Conservation (phyloP, 2,329 filamentous ascomycete genomes). For the Trichoderma arundinaceum region DNA sequence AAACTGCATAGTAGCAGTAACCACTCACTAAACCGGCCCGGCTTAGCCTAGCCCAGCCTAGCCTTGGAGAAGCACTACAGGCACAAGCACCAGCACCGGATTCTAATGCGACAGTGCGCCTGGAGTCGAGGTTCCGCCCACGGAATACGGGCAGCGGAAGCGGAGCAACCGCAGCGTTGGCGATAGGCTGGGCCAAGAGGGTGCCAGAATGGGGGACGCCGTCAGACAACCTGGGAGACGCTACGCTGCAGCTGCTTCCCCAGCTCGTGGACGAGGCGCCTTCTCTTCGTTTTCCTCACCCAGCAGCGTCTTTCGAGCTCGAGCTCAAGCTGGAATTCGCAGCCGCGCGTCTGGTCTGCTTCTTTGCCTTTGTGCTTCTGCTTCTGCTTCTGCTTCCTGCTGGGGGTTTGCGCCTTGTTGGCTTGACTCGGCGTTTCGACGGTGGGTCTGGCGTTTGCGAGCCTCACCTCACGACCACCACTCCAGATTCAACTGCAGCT, state of each 20-base stretch:
- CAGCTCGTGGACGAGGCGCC: background rate
- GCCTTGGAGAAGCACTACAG: background rate
- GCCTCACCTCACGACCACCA: no score
- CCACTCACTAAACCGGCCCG: background rate
- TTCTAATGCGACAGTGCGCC: no score
- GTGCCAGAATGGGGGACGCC: background rate
- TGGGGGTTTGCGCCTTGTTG: background rate
- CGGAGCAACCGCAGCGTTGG: conserved; percentile 1
- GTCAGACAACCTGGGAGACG: background rate
- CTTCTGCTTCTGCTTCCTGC: background rate
- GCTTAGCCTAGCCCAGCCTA: background rate
- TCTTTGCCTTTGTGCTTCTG: background rate
- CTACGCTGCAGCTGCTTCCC: background rate
- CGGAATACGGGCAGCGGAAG: conserved; percentile 17
- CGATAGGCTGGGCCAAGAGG: background rate
- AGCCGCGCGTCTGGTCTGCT: no score
- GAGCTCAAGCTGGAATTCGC: no score
- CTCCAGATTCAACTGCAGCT: background rate
- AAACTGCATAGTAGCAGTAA: conserved; percentile 2
- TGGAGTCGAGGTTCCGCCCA: background rate
- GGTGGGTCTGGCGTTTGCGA: background rate
- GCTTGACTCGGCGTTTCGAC: background rate
- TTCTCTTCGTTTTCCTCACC: background rate
- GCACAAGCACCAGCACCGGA: no score
- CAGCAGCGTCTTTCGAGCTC: no score